A percentile compares a stretch with the other conserved stretches of the same genome.
Evolutionary conservation across 1,284 basidiomycete genomes (phyloP).

Genomic region (Trametes polyzona): DNA sequence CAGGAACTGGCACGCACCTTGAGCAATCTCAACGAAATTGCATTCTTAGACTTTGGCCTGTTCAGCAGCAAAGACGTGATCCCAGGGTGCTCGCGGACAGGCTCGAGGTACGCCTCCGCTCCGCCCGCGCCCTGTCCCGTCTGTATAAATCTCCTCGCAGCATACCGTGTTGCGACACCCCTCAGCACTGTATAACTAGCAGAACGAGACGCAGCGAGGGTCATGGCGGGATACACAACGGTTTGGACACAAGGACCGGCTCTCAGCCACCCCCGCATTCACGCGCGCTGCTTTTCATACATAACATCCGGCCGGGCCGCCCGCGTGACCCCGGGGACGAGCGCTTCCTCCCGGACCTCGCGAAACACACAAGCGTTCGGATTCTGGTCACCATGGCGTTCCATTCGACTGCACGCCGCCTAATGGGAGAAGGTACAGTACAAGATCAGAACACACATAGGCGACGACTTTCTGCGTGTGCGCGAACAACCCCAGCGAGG

Average conservation of each 20-base stretch:
- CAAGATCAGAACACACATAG: conserved; percentile 19
- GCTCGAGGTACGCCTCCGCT: conserved; percentile 62
- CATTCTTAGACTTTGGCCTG: conserved; percentile 86
- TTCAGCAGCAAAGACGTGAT: conserved; percentile 76
- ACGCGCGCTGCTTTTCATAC: neutral
- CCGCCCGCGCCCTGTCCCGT: neutral
- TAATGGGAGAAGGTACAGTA: neutral
- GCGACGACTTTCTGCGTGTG: neutral
- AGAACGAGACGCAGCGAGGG: conserved; percentile 4
- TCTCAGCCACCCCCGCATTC: conserved; percentile 16
- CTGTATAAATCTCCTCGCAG: conserved; percentile 16
- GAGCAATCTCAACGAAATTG: conserved; percentile 79
- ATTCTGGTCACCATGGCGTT: conserved; percentile 5
- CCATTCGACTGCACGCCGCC: conserved; percentile 19
- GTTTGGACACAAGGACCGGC: neutral
- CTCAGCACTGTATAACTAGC: neutral
- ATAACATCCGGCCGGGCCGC: neutral
- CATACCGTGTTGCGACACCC: neutral
- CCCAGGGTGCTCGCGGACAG: conserved; percentile 49
- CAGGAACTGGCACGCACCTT: conserved; percentile 45
- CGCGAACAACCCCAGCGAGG: conserved; percentile 3
- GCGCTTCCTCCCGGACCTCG: conserved; percentile 5
- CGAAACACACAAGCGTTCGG: neutral
- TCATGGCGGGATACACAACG: neutral
- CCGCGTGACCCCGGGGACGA: conserved; percentile 13